Conservation (phyloP, 352 stramenopile species). For the Globisporangium emineosum region DNA sequence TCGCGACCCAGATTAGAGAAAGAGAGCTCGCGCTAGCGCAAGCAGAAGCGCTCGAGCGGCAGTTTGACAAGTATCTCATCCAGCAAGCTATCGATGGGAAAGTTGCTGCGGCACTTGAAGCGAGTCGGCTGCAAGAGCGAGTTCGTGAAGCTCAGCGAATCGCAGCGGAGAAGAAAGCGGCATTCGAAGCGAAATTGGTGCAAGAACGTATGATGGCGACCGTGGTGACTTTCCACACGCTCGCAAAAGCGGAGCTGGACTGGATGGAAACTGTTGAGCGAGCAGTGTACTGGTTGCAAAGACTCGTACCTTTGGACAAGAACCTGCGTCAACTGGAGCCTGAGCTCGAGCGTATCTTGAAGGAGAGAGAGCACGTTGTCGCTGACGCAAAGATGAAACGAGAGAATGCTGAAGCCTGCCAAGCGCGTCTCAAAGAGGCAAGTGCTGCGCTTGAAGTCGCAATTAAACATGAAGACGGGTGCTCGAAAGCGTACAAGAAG, state of each 20-base stretch:
- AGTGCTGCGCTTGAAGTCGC: constrained; percentile 30
- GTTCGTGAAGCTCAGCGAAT: constrained; percentile 46
- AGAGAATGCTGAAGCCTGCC: constrained; percentile 40
- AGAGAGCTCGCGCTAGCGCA: constrained; percentile 36
- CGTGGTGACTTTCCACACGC: constrained; percentile 43
- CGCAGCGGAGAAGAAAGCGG: constrained; percentile 34
- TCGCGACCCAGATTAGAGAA: constrained; percentile 58
- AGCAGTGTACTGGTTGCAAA: constrained; percentile 31
- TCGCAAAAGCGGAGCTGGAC: constrained; percentile 31
- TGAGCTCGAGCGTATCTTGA: constrained; percentile 40
- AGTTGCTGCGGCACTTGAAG: constrained; percentile 44
- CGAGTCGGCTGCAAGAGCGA: constrained; percentile 33
- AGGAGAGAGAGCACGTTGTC: constrained; percentile 53
- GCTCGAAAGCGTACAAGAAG: constrained; percentile 31
- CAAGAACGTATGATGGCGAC: constrained; percentile 65
- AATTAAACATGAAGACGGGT: constrained; percentile 38
- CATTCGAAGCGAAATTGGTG: constrained; percentile 55
- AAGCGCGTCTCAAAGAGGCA: constrained; percentile 29
- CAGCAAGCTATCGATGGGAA: constrained; percentile 57
- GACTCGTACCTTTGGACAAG: constrained; percentile 17
- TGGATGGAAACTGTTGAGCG: constrained; percentile 57
- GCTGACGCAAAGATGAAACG: constrained; percentile 48
- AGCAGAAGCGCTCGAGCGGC: constrained; percentile 40
- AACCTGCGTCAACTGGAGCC: constrained; percentile 38
- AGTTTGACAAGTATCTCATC: constrained; percentile 62